Evolutionary conservation across 139 green algal genomes (phyloP), one percentile per base, ranked within the genome.

Genomic region (Chlamydomonas sp.): DNA sequence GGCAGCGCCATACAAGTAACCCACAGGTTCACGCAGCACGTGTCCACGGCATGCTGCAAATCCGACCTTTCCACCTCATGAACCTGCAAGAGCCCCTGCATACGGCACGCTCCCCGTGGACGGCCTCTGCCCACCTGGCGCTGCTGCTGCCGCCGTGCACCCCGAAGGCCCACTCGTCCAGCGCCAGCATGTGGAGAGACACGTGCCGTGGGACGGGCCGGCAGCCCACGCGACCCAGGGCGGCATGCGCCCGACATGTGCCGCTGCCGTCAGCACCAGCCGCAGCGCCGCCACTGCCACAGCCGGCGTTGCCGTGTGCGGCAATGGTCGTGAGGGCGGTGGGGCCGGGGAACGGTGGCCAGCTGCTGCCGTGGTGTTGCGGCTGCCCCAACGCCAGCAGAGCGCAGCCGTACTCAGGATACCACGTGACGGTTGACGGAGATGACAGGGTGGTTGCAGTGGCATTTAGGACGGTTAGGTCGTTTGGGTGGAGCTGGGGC

Each of bases 91-190:
- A n/a, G n/a, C n/a, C n/a, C n/a, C 31, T 49, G 31, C 31, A 49
- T 49, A 49, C 31, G 31, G 0, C 31, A 31, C 7, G 6, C 2
- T 62, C 31, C n/a, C 1, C 49, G 10, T 18, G 71, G 5, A 1
- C 4, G 1, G 14, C 10, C 5, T 1, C 74, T 9, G 49, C 31
- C 10, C 20, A 8, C 5, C 6, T 2, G 5, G 1, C 7, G 61
- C 75, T 59, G 77, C 4, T 10, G n/a, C 10, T 69, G 0, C 76
- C 77, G 76, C 76, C 83, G 75, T 92, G 89, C 0, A 73, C 5
- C 3, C 20, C 1, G 16, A 88, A 83, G 4, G 14, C 1, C 89
- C 89, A 92, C n/a, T 73, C 72, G 58, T 92, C 89, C 57, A 90
- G 80, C 0, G 60, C 79, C 3, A 92, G 68, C 10, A 92, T 12